Percentiles rank a stretch among this genome's conserved stretches.
These are phyloP conservation scores for Melanopsichium pennsylvanicum DNA, from an alignment of 1,284 basidiomycete genomes.

Conservation along the genomic window DNA sequence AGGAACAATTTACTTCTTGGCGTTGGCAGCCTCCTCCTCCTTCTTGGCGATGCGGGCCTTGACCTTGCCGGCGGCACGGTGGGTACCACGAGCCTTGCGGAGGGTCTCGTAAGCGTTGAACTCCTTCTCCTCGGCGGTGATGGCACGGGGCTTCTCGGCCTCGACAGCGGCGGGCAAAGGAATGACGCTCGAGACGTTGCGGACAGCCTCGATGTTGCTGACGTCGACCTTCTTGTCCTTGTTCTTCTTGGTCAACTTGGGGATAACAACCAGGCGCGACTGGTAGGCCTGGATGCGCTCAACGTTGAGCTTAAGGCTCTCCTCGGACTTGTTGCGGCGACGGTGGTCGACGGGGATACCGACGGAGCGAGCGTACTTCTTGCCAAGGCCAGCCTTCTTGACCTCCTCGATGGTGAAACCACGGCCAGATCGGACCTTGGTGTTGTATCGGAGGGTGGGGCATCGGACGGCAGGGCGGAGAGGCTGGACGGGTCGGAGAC, in stretches of 20 bases:
- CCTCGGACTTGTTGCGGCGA: slow-evolving; percentile 94
- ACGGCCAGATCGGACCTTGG: slow-evolving; percentile 94
- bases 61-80: slow-evolving; percentile 86
- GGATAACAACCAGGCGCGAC: slow-evolving; percentile 81
- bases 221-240: slow-evolving; percentile 86
- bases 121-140: slow-evolving; percentile 88
- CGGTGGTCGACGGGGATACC: slow-evolving; percentile 98
- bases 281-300: slow-evolving; percentile 95
- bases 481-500: slow-evolving; percentile 87
- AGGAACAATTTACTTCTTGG: slow-evolving; percentile 80
- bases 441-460: slow-evolving; percentile 98
- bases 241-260: slow-evolving; percentile 77
- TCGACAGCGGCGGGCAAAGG: slow-evolving; percentile 74
- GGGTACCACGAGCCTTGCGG: slow-evolving; percentile 82
- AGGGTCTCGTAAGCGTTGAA: slow-evolving; percentile 84
- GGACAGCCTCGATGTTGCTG: slow-evolving; percentile 81
- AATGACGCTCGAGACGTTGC: slow-evolving; percentile 67
- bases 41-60: slow-evolving; percentile 74
- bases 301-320: slow-evolving; percentile 94
- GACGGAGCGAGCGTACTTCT: slow-evolving; percentile 90
- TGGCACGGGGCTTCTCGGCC: slow-evolving; percentile 86
- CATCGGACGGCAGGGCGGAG: slow-evolving; percentile 97
- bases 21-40: slow-evolving; percentile 88
- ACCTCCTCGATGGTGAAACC: slow-evolving; percentile 95
- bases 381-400: slow-evolving; percentile 93